Evolutionary conservation across 192 early-diverging fungal species (phyloP).

Genomic region (Gigaspora rosea): DNA sequence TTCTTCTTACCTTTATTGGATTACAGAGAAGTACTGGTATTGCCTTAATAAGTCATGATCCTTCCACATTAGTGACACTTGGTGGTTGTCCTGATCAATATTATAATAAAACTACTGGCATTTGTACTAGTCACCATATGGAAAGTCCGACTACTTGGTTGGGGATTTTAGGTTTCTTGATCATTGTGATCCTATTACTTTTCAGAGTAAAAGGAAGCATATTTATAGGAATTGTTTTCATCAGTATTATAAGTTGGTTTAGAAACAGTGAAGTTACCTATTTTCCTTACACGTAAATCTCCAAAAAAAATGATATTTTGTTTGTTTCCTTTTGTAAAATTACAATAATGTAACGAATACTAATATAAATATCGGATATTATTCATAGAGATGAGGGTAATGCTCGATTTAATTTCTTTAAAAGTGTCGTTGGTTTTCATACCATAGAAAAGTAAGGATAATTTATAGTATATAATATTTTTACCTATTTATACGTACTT

Average conservation of each 20-base stretch:
- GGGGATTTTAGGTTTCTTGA: conserved; percentile 73
- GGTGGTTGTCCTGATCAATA: conserved; percentile 58
- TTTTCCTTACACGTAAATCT: conserved; percentile 63
- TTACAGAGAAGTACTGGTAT: conserved; percentile 80
- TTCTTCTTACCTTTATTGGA: conserved; percentile 80
- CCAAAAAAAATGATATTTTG: no score
- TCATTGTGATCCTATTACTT: conserved; percentile 65
- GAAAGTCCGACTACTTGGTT: conserved; percentile 65
- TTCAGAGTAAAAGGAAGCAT: conserved; percentile 75
- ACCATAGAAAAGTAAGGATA: conserved; percentile 42
- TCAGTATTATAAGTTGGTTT: conserved; percentile 77
- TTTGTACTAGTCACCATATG: conserved; percentile 65
- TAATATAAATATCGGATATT: no score
- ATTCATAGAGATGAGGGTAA: conserved; percentile 44
- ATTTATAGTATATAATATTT: no score
- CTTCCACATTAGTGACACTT: conserved; percentile 69
- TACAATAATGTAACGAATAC: no score
- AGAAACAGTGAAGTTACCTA: conserved; percentile 68
- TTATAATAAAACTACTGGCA: conserved; percentile 53
- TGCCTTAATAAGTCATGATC: conserved; percentile 63
- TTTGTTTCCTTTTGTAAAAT: no score
- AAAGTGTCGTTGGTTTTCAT: conserved; percentile 70
- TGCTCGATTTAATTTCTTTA: conserved; percentile 67
- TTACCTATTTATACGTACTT: no score
- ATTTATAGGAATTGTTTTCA: conserved; percentile 67